Conservation (phyloP, 768 basidiomycete species). For the Boletus bicolor region DNA sequence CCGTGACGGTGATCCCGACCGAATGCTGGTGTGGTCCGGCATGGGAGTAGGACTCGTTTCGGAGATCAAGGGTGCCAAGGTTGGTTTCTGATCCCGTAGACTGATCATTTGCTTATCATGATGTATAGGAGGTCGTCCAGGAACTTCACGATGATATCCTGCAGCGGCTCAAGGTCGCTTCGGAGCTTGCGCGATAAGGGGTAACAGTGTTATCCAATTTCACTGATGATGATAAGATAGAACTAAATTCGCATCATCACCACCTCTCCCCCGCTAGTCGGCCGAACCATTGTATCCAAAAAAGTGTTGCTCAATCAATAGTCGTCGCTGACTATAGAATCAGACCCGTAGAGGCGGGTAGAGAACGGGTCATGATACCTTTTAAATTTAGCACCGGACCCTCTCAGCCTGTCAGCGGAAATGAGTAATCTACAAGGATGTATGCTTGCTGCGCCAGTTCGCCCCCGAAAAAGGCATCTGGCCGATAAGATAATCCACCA, state of each 20-base stretch:
- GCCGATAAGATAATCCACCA: conserved; percentile 5
- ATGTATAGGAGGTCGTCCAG: conserved; percentile 48
- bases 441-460: not conserved
- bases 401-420: conserved; percentile 12
- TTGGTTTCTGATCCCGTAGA: conserved; percentile 21
- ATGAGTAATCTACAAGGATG: conserved; percentile 8
- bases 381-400: conserved; percentile 7
- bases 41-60: conserved; percentile 59
- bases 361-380: conserved; percentile 8
- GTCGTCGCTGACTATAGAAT: conserved; percentile 2
- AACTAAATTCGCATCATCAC: conserved; percentile 2
- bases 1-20: conserved; percentile 43
- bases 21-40: conserved; percentile 68
- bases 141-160: conserved; percentile 51
- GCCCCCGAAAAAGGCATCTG: not conserved
- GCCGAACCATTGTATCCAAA: conserved; percentile 8
- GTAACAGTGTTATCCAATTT: conserved; percentile 19
- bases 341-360: not conserved
- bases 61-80: conserved; percentile 39
- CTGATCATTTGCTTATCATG: conserved; percentile 3
- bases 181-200: conserved; percentile 23
- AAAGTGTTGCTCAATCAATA: conserved; percentile 5
- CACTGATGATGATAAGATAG: conserved; percentile 20
- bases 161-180: conserved; percentile 30
- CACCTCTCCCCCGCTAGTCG: not conserved